phyloP scores from a whole-genome alignment of 169 alveolate genomes.

The Cryptosporidium sp. region DNA sequence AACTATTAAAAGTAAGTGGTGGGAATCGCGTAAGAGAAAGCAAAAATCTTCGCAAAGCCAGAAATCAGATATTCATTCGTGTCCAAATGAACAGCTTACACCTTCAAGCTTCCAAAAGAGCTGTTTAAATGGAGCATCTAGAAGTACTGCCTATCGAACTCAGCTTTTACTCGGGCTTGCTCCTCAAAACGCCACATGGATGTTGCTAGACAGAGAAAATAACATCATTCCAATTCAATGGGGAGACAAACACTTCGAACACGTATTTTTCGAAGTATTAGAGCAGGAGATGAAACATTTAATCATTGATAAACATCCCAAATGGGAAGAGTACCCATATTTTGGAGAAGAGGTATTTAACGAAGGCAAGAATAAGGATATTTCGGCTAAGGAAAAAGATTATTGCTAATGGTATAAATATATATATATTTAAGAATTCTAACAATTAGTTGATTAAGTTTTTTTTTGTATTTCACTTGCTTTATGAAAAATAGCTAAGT shows the following conservation, averaged over 20 bases:
- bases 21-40: slow-evolving; percentile 74
- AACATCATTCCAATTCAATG: slow-evolving; percentile 84
- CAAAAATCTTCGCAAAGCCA: slow-evolving; percentile 77
- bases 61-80: background rate
- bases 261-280: slow-evolving; percentile 82
- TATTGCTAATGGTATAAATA: slow-evolving; percentile 41
- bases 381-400: slow-evolving; percentile 19
- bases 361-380: slow-evolving; percentile 31
- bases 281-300: slow-evolving; percentile 78
- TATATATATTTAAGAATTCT: slow-evolving; percentile 29
- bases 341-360: slow-evolving; percentile 67
- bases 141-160: slow-evolving; percentile 54
- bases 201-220: slow-evolving; percentile 83
- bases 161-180: slow-evolving; percentile 59
- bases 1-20: slow-evolving; percentile 65
- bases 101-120: slow-evolving; percentile 40
- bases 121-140: slow-evolving; percentile 42
- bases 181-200: slow-evolving; percentile 83
- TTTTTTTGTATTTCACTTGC: background rate
- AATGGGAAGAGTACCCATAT: slow-evolving; percentile 80
- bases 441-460: background rate
- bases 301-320: slow-evolving; percentile 80
- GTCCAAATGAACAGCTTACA: slow-evolving; percentile 32
- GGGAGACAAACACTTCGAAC: slow-evolving; percentile 84
- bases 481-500: slow-evolving; percentile 94